These are phyloP conservation scores for Fusarium lyarnte DNA, from an alignment of 2,329 filamentous ascomycete genomes.

Conservation along the genomic window DNA sequence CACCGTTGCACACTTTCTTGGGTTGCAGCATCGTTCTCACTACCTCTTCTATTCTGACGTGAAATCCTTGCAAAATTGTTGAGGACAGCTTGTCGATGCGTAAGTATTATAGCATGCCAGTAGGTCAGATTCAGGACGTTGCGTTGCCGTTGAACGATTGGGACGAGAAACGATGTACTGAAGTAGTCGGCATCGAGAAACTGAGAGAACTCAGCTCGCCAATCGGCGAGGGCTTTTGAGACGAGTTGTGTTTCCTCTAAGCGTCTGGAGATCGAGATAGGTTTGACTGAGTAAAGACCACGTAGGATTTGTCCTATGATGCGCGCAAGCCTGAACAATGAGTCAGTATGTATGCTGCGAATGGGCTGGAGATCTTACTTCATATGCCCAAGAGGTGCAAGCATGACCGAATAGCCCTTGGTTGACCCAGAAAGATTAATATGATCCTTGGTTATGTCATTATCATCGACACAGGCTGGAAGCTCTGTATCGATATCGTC, in stretches of 20 bases:
- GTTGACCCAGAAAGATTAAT: slow-evolving; percentile 12
- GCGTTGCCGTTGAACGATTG: slow-evolving; percentile 54
- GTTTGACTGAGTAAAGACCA: slow-evolving; percentile 49
- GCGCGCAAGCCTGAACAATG: slow-evolving; percentile 43
- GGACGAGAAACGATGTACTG: slow-evolving; percentile 47
- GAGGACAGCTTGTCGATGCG: slow-evolving; percentile 50
- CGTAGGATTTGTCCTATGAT: slow-evolving; percentile 50
- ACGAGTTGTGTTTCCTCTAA: slow-evolving; percentile 43
- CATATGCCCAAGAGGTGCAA: slow-evolving; percentile 49
- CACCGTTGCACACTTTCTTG: slow-evolving; percentile 37
- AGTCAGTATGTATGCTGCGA: not conserved
- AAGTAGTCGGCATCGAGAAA: slow-evolving; percentile 53
- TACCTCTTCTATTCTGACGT: not conserved
- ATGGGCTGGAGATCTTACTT: slow-evolving; percentile 33
- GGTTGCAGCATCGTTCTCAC: slow-evolving; percentile 6
- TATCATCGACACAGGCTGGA: slow-evolving; percentile 37
- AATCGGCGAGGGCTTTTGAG: slow-evolving; percentile 46
- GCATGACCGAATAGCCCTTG: slow-evolving; percentile 42
- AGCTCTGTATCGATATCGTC: slow-evolving; percentile 42
- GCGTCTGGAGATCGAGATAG: slow-evolving; percentile 42
- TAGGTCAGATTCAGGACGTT: slow-evolving; percentile 55
- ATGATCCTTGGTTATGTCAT: slow-evolving; percentile 29
- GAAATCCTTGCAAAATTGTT: slow-evolving; percentile 46
- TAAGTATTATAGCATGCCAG: slow-evolving; percentile 55
- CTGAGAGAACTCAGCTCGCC: slow-evolving; percentile 48